Percentiles rank a stretch among this genome's conserved stretches.
Conservation (phyloP, 2,329 filamentous ascomycete genomes). For the Fusarium nelsonii region DNA sequence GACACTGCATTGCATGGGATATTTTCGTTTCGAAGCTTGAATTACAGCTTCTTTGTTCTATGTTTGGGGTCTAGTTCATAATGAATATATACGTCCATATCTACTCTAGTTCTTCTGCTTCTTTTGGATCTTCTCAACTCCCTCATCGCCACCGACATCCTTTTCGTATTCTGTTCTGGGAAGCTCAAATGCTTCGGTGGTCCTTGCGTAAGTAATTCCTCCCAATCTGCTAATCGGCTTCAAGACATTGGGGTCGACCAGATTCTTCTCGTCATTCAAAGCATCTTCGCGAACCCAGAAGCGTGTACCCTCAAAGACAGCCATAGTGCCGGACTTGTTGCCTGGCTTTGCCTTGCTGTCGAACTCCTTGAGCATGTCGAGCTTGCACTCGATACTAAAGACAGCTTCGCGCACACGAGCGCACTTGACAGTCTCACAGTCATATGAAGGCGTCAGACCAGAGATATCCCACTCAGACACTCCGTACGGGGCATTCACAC, state of each 20-base stretch:
- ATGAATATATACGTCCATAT: conserved; percentile 21
- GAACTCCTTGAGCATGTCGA: conserved; percentile 82
- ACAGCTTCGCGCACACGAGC: conserved; percentile 85
- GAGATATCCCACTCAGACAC: conserved; percentile 82
- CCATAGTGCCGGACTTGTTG: conserved; percentile 79
- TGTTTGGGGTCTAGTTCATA: conserved; percentile 14
- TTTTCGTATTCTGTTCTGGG: conserved; percentile 69
- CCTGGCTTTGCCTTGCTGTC: conserved; percentile 77
- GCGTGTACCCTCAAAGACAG: conserved; percentile 82
- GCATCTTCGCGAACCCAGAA: conserved; percentile 95
- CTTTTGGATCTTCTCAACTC: conserved; percentile 64
- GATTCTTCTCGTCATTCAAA: conserved; percentile 78
- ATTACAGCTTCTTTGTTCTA: conserved; percentile 11
- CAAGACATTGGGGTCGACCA: conserved; percentile 81
- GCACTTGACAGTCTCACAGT: conserved; percentile 73
- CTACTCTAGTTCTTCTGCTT: conserved; percentile 31
- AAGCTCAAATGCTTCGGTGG: conserved; percentile 78
- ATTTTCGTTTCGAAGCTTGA: background rate
- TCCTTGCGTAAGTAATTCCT: conserved; percentile 85
- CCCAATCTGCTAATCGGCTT: conserved; percentile 83
- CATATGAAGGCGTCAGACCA: conserved; percentile 77
- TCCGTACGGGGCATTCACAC: conserved; percentile 82
- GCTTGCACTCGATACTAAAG: conserved; percentile 83
- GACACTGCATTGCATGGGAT: conserved; percentile 5
- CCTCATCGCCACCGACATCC: conserved; percentile 66